phyloP scores from a whole-genome alignment of 2,329 filamentous ascomycete species.

The Alternaria arborescens region DNA sequence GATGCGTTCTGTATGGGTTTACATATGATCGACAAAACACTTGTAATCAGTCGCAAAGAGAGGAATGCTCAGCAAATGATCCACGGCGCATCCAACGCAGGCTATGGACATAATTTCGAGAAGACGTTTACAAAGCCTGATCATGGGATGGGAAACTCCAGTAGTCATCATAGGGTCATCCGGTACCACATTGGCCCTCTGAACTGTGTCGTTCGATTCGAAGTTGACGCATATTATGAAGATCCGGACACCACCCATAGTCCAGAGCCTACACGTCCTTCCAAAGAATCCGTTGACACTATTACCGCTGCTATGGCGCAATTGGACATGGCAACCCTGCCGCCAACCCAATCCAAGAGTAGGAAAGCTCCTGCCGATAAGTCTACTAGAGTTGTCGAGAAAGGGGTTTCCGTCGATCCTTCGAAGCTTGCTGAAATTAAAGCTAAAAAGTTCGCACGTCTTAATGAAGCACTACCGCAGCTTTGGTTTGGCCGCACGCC shows the following conservation, averaged over 20 bases:
- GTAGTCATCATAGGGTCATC: conserved; percentile 30
- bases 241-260: background rate
- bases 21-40: conserved; percentile 43
- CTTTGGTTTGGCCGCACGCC: conserved; percentile 36
- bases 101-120: conserved; percentile 48
- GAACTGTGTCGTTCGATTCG: conserved; percentile 27
- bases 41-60: conserved; percentile 46
- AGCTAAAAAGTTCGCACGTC: conserved; percentile 6
- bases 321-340: conserved; percentile 1
- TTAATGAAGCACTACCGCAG: conserved; percentile 23
- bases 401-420: conserved; percentile 10
- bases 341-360: background rate
- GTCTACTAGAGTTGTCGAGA: conserved; percentile 3
- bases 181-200: conserved; percentile 27
- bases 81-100: conserved; percentile 21
- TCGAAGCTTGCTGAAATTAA: conserved; percentile 31
- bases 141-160: conserved; percentile 23
- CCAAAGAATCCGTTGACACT: conserved; percentile 10
- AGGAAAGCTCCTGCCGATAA: background rate
- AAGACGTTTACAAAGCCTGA: conserved; percentile 32
- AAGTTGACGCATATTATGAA: conserved; percentile 33
- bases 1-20: conserved; percentile 46
- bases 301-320: conserved; percentile 10
- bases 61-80: conserved; percentile 23
- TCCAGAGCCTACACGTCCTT: conserved; percentile 5